Percentiles rank a stretch among this genome's conserved stretches.
phyloP scores from a whole-genome alignment of 2,329 filamentous ascomycete species.

The Dothideomycetes sp. region DNA sequence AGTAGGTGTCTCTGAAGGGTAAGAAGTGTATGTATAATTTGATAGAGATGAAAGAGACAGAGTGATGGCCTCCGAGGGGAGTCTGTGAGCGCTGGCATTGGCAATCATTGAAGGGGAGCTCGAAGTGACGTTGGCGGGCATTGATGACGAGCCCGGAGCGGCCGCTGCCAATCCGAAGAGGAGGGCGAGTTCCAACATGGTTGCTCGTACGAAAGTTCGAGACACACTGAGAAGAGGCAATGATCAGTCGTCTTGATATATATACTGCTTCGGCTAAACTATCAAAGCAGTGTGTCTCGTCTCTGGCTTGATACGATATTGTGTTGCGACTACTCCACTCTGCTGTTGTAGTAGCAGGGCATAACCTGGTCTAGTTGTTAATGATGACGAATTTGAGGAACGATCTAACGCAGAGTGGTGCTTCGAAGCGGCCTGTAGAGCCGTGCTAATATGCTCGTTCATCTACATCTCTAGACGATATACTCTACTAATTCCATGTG shows the following conservation, averaged over 20 bases:
- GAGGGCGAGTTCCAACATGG: slow-evolving; percentile 6
- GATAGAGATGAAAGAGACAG: slow-evolving; percentile 3
- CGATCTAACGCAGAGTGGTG: not conserved
- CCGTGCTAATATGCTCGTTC: not conserved
- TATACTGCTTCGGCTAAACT: not conserved
- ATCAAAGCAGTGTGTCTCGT: not conserved
- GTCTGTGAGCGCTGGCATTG: no score
- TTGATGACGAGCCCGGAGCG: not conserved
- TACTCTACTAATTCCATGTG: not conserved
- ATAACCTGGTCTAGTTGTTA: not conserved
- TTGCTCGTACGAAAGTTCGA: not conserved
- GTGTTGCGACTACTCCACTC: not conserved
- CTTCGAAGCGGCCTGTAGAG: not conserved
- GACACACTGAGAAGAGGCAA: not conserved
- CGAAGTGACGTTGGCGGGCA: slow-evolving; percentile 1
- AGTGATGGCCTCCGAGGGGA: slow-evolving; percentile 5
- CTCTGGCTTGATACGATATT: not conserved
- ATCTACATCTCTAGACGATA: no score
- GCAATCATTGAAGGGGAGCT: not conserved
- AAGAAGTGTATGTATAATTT: slow-evolving; percentile 9
- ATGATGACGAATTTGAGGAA: not conserved
- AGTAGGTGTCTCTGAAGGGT: slow-evolving; percentile 6
- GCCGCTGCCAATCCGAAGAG: slow-evolving; percentile 2
- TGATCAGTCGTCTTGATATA: not conserved
- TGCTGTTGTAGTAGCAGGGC: not conserved